These are phyloP conservation scores for Penicillium macrosclerotiorum DNA, from an alignment of 495 filamentous ascomycete species.

Conservation along the genomic window DNA sequence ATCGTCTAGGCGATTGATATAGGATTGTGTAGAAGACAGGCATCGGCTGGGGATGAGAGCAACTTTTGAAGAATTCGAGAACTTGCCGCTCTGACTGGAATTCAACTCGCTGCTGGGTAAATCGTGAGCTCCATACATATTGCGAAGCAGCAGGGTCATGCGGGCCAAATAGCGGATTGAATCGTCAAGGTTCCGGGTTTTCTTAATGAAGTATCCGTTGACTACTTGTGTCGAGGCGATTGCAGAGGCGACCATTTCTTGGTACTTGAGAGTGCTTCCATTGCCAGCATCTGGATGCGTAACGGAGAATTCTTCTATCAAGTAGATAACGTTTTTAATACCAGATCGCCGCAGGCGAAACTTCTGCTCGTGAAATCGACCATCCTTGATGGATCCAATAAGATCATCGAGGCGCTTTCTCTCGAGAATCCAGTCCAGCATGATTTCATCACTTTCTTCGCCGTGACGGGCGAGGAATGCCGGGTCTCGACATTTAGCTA, in stretches of 20 bases:
- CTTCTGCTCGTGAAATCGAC: conserved; percentile 83
- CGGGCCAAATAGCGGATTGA: conserved; percentile 74
- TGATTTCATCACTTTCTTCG: conserved; percentile 69
- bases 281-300: conserved; percentile 33
- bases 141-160: conserved; percentile 69
- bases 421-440: conserved; percentile 81
- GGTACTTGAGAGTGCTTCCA: conserved; percentile 48
- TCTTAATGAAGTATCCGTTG: conserved; percentile 79
- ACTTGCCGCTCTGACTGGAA: background rate
- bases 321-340: conserved; percentile 72
- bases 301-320: conserved; percentile 73
- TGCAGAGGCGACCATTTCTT: conserved; percentile 67
- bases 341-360: conserved; percentile 72
- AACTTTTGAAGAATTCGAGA: conserved; percentile 10
- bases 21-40: conserved; percentile 64
- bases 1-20: conserved; percentile 61
- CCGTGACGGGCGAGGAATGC: conserved; percentile 53
- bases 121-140: conserved; percentile 57
- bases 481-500: conserved; percentile 66
- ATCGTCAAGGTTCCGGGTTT: conserved; percentile 73
- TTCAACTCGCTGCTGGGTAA: conserved; percentile 9
- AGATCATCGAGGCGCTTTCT: conserved; percentile 82
- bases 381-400: conserved; percentile 75
- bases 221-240: conserved; percentile 81
- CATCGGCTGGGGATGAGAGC: conserved; percentile 62